These are phyloP conservation scores for Casaregolazyma suthepensis DNA, from an alignment of 1,139 yeast species.

Conservation along the genomic window DNA sequence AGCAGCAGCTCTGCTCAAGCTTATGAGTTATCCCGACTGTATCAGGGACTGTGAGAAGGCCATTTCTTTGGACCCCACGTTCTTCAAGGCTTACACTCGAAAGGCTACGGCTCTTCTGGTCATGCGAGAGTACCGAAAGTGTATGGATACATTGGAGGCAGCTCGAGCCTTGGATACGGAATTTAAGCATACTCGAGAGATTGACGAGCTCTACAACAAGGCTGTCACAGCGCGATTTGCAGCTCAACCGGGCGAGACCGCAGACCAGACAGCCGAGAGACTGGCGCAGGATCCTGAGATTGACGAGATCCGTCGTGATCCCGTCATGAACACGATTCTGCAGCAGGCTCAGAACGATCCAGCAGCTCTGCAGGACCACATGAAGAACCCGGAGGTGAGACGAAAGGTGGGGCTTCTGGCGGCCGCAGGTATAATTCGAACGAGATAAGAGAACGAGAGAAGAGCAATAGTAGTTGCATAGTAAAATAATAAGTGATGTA, in stretches of 20 bases:
- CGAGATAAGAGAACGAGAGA: too few species aligned
- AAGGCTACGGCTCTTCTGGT: conserved; percentile 94
- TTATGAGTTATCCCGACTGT: conserved; percentile 97
- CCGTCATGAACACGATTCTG: conserved; percentile 93
- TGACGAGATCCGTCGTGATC: conserved; percentile 84
- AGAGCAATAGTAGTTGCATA: not conserved
- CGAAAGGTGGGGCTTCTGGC: conserved; percentile 84
- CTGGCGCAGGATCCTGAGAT: conserved; percentile 92
- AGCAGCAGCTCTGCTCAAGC: conserved; percentile 92
- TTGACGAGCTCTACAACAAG: conserved; percentile 73
- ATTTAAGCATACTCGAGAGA: conserved; percentile 61
- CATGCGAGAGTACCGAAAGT: conserved; percentile 77
- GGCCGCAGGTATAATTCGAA: conserved; percentile 96
- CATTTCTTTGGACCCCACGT: conserved; percentile 77
- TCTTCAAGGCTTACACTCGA: conserved; percentile 92
- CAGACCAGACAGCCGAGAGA: conserved; percentile 91
- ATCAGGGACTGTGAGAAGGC: conserved; percentile 89
- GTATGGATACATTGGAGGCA: conserved; percentile 70
- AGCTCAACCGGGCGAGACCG: conserved; percentile 82
- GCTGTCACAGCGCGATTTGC: conserved; percentile 76
- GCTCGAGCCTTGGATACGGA: conserved; percentile 75
- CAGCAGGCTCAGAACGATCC: conserved; percentile 94
- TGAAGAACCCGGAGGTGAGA: conserved; percentile 91
- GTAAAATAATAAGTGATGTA: not conserved
- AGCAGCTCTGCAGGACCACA: conserved; percentile 94